Percentiles rank a stretch among this genome's conserved stretches.
Evolutionary conservation across 805 yeast species (phyloP).

Genomic region (Candida incommunis): DNA sequence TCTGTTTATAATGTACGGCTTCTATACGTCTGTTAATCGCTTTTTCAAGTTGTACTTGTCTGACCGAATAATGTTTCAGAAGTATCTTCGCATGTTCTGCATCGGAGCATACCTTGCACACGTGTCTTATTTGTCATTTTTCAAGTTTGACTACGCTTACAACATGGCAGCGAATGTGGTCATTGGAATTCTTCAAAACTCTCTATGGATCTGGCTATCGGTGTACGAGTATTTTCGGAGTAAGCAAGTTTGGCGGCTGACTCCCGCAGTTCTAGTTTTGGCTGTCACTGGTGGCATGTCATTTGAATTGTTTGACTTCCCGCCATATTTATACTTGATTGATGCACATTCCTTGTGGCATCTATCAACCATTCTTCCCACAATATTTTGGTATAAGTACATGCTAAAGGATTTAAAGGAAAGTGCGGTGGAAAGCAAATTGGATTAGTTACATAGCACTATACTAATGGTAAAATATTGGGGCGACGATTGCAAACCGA

Average conservation of each 20-base stretch:
- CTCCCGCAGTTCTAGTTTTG: conserved; percentile 38
- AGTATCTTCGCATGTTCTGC: conserved; percentile 28
- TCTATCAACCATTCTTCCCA: conserved; percentile 70
- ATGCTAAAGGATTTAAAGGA: conserved; percentile 21
- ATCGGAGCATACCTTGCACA: conserved; percentile 45
- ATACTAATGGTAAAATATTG: not conserved
- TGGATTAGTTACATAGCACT: not conserved
- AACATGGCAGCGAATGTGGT: conserved; percentile 83
- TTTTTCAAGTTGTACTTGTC: conserved; percentile 41
- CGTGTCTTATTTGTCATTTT: conserved; percentile 42
- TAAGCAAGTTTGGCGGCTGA: conserved; percentile 25
- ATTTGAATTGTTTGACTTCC: conserved; percentile 83
- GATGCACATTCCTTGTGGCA: conserved; percentile 98
- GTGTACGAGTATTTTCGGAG: conserved; percentile 13
- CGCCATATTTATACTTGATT: conserved; percentile 50
- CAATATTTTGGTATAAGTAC: conserved; percentile 54
- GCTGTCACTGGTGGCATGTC: conserved; percentile 62
- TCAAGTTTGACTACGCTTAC: conserved; percentile 82
- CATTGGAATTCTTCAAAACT: conserved; percentile 65
- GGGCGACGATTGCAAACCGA: no score
- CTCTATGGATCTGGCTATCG: conserved; percentile 29
- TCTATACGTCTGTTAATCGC: conserved; percentile 53
- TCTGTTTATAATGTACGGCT: conserved; percentile 66
- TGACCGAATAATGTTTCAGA: conserved; percentile 17
- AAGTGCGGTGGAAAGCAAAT: not conserved